phyloP scores from a whole-genome alignment of 345 rosid genomes.

The Citrus medica region DNA sequence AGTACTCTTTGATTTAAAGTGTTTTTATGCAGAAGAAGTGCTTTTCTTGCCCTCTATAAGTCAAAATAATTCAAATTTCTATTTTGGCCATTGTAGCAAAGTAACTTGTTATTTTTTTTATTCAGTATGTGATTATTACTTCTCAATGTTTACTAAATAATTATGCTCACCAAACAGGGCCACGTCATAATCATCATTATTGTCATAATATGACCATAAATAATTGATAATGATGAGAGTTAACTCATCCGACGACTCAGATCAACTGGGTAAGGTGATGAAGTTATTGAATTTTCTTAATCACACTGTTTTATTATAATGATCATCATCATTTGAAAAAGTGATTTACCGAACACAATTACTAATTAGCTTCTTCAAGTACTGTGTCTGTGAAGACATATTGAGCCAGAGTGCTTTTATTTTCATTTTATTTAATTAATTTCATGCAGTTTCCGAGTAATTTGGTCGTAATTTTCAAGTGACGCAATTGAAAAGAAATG shows the following conservation, averaged over 20 bases:
- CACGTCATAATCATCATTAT: slow-evolving; percentile 10
- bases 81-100: background rate
- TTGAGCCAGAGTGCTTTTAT: background rate
- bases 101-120: background rate
- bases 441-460: slow-evolving; percentile 9
- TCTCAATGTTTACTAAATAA: slow-evolving; percentile 12
- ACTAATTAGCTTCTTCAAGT: background rate
- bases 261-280: background rate
- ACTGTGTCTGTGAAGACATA: slow-evolving; percentile 19
- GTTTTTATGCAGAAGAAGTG: background rate
- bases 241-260: slow-evolving; percentile 15
- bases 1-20: background rate
- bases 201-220: slow-evolving; percentile 2
- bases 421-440: background rate
- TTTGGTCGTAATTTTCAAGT: background rate
- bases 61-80: slow-evolving; percentile 1
- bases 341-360: slow-evolving; percentile 34
- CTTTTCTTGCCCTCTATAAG: background rate
- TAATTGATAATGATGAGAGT: background rate
- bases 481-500: background rate
- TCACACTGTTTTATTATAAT: background rate
- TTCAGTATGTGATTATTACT: slow-evolving; percentile 5
- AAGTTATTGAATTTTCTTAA: background rate
- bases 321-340: slow-evolving; percentile 11
- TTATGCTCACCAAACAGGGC: slow-evolving; percentile 27